Base-by-base conservation (phyloP, 2,329 filamentous ascomycete species). In the Colletotrichum sansevieriae region DNA sequence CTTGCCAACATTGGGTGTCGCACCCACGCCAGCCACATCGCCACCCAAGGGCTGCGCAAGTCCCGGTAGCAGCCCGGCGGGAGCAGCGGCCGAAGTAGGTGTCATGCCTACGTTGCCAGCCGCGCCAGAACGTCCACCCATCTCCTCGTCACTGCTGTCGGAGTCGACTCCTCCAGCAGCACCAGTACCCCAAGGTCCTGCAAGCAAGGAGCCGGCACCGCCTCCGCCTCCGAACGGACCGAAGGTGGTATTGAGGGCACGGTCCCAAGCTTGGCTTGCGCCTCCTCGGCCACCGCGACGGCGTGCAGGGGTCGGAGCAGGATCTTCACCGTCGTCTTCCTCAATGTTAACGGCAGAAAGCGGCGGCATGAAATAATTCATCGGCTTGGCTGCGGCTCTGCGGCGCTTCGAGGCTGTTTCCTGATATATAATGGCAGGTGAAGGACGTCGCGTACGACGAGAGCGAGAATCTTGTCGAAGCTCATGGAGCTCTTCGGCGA, bases 131-230 rank as follows among this genome's bases (percentile, higher is more conserved):
- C 91, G 88, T 71, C 90, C 89, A 71, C 87, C 85, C 79, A 89
- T 89, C 76, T 99, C 96, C 73, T 99, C 96, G 74, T 99, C 96
- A 77, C 96, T 99, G 78, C 94, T 98, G 77, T 99, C 96, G 6
- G 95, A 97, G 75, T 98, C 96, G 9, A 90, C 92, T 61, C 92
- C 93, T 33, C 91, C 94, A 70, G 89, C 88, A 22, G 92, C 92
- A 12, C 88, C 91, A 49, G 89, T 89, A 64, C 91, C 92, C 83
- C 91, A 92, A 5, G 92, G 91, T 1, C 93, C 93, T 70, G 85
- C 90, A 63, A 95, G 87, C 12, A 96, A 84, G 15, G 93, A 88
- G 37, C 90, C 87, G 47, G 86, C 87, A 41, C 93, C 93, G 52
- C 92, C 92, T 35, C 65, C 65, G 47, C 96, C 94, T 67, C 94